Conservation (phyloP, 2,329 filamentous ascomycete genomes). For the Colletotrichum eleusines region DNA sequence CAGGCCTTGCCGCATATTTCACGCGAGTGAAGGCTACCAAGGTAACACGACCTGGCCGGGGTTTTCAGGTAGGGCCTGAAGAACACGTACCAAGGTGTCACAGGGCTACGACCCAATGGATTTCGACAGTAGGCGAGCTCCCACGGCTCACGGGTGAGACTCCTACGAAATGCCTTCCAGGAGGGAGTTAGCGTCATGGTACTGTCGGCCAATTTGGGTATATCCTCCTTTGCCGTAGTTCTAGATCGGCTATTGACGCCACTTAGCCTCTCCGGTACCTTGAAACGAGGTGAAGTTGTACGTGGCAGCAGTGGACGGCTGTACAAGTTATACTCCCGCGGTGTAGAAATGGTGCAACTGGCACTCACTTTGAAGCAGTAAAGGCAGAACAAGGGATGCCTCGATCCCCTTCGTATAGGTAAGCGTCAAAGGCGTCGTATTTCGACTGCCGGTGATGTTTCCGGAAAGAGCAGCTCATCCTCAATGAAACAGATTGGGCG, state of each 20-base stretch:
- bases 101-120: slow-evolving; percentile 34
- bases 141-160: slow-evolving; percentile 36
- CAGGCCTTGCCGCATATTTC: background rate
- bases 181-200: slow-evolving; percentile 17
- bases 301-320: background rate
- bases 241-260: background rate
- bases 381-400: background rate
- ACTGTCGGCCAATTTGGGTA: slow-evolving; percentile 16
- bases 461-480: background rate
- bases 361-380: background rate
- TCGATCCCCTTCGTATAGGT: background rate
- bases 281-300: background rate
- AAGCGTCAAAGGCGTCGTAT: too few species aligned
- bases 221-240: background rate
- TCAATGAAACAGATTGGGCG: too few species aligned
- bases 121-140: slow-evolving; percentile 37
- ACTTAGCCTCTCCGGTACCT: background rate
- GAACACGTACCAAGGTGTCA: slow-evolving; percentile 33
- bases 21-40: background rate
- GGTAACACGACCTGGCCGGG: slow-evolving; percentile 24
- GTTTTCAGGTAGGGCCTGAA: slow-evolving; percentile 11
- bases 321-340: background rate
- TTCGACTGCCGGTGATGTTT: too few species aligned
- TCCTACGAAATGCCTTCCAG: slow-evolving; percentile 1
- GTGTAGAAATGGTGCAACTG: background rate